Percentiles rank a stretch among this genome's conserved stretches.
Conservation (phyloP, 306 rosid genomes). For the Vigna trinervia region DNA sequence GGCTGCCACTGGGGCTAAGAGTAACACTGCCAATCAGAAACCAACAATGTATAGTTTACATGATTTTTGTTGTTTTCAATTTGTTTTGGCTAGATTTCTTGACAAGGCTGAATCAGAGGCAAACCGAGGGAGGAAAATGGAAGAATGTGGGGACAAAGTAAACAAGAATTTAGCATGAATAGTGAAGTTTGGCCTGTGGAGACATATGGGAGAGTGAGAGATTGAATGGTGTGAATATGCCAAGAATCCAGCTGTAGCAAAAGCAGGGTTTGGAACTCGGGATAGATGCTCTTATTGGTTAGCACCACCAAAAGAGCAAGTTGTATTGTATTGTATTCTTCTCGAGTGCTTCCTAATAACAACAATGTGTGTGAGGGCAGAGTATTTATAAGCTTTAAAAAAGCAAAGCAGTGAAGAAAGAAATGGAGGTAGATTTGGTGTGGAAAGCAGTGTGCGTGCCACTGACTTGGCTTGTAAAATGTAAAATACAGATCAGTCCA, state of each 20-base stretch:
- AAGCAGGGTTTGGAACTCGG: slow-evolving; percentile 27
- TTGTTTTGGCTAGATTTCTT: slow-evolving; percentile 9
- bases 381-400: slow-evolving; percentile 51
- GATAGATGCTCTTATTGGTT: slow-evolving; percentile 22
- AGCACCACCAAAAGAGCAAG: slow-evolving; percentile 22
- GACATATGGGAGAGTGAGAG: slow-evolving; percentile 42
- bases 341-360: slow-evolving; percentile 46
- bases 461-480: slow-evolving; percentile 36
- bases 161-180: slow-evolving; percentile 24
- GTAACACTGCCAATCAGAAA: slow-evolving; percentile 3
- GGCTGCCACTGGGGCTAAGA: slow-evolving; percentile 42
- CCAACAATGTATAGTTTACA: slow-evolving; percentile 50
- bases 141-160: slow-evolving; percentile 24
- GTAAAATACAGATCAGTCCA: slow-evolving; percentile 38
- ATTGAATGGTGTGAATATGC: slow-evolving; percentile 45
- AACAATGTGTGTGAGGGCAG: slow-evolving; percentile 27
- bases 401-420: slow-evolving; percentile 3
- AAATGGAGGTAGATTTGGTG: slow-evolving; percentile 49
- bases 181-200: slow-evolving; percentile 42
- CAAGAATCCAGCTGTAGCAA: slow-evolving; percentile 44
- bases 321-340: slow-evolving; percentile 39
- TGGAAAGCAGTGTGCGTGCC: slow-evolving; percentile 57
- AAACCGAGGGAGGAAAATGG: not conserved
- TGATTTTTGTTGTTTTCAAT: slow-evolving; percentile 40
- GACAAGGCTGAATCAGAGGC: slow-evolving; percentile 30